Base-by-base conservation (phyloP, 1,139 yeast genomes). In the Kodamaea arcana region DNA sequence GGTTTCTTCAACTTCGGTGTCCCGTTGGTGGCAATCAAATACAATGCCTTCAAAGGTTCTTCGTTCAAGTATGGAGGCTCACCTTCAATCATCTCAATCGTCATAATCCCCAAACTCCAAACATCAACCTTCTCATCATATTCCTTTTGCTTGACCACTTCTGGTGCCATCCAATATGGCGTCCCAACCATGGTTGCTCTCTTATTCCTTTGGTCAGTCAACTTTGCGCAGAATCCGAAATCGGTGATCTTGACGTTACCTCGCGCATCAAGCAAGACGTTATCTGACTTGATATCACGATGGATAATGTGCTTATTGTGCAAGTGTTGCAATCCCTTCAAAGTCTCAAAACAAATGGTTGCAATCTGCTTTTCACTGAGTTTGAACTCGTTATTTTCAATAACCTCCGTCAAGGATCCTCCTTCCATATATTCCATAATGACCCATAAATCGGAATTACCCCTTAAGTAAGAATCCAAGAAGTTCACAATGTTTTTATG, bases 121-220 rank as follows among this genome's bases (percentile, higher is more conserved):
- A 94, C 94, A 60, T 92, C 98, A 15, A 92, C 97, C 59, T 92
- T 92, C 47, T 86, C 96, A 50, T 90, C 98, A 52, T 92, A 92
- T 52, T 88, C 96, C 60, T 88, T 87, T 52, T 90, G 97, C 60
- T 88, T 86, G 35, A 92, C 97, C 32, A 92, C 97, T 62, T 92
- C 98, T 3, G 98, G 98, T 0, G 98, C 98, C 98, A 92, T 92
- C 98, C 98, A 92, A 59, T 92, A 92, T 10, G 98, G 98, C 0
- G 98, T 92, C 26, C 98, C 98, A 4, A 90, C 98, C 97, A 92
- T 88, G 0, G 98, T 92, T 8, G 97, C 97, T 45, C 98, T 76
- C 60, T 92, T 92, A 44, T 83, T 83, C 62, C 94, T 79, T 56
- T 87, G 92, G 44, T 86, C 95, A 2, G 97, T 92, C 48, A 92